Conservation (phyloP, 305 asterid species). For the Fraxinus xanthoxyloides region DNA sequence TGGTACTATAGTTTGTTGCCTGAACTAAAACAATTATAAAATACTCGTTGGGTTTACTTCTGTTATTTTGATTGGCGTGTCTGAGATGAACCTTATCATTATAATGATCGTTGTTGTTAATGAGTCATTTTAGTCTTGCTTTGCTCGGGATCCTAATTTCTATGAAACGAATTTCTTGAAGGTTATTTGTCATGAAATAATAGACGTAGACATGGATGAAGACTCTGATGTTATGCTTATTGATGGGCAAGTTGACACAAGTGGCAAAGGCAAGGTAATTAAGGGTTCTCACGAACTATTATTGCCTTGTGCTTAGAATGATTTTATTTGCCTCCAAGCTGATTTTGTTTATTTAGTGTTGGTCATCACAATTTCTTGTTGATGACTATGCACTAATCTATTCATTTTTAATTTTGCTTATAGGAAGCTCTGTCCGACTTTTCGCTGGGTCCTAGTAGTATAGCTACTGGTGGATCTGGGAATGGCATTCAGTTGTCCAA, state of each 20-base stretch:
- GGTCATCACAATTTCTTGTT: not conserved
- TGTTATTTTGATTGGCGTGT: not conserved
- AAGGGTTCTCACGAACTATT: slow-evolving; percentile 9
- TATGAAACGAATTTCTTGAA: slow-evolving; percentile 26
- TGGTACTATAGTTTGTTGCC: not conserved
- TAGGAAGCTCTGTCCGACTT: slow-evolving; percentile 39
- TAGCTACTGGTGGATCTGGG: slow-evolving; percentile 31
- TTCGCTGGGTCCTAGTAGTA: slow-evolving; percentile 36
- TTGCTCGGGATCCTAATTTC: slow-evolving; percentile 2
- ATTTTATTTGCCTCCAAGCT: slow-evolving; percentile 2
- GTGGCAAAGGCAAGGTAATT: slow-evolving; percentile 73
- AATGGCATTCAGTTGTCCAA: slow-evolving; percentile 16
- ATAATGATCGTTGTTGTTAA: not conserved
- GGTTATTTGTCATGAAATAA: slow-evolving; percentile 59
- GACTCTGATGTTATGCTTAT: slow-evolving; percentile 36
- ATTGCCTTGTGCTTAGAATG: not conserved
- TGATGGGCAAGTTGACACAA: slow-evolving; percentile 35
- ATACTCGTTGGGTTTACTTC: not conserved
- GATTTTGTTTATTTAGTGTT: not conserved
- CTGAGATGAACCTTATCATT: not conserved
- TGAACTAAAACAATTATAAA: not conserved
- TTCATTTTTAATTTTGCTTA: slow-evolving; percentile 11
- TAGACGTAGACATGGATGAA: slow-evolving; percentile 72
- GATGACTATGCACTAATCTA: slow-evolving; percentile 2
- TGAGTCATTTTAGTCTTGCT: not conserved